Conservation (phyloP, 441 rosid genomes). For the Eugenia klotzschiana region DNA sequence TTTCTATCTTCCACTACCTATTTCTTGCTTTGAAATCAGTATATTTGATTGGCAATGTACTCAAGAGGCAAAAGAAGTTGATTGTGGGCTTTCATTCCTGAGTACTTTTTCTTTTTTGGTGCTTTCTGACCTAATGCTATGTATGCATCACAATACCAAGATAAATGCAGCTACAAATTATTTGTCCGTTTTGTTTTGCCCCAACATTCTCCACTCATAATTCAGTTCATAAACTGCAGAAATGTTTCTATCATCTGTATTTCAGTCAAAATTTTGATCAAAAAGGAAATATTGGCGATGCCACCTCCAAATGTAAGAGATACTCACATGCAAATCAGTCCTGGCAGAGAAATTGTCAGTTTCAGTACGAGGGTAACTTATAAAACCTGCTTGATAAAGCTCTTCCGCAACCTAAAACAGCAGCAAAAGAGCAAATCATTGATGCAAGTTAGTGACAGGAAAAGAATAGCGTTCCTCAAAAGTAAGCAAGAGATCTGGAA, state of each 20-base stretch:
- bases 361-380: slow-evolving; percentile 98
- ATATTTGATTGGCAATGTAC: background rate
- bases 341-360: slow-evolving; percentile 74
- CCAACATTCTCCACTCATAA: background rate
- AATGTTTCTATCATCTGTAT: background rate
- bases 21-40: background rate
- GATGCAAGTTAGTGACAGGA: background rate
- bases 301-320: background rate
- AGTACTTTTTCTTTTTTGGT: background rate
- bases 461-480: background rate
- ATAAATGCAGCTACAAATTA: background rate
- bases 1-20: background rate
- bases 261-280: background rate
- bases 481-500: background rate
- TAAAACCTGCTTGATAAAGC: slow-evolving; percentile 87
- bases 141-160: background rate
- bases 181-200: background rate
- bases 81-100: background rate
- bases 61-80: background rate
- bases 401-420: slow-evolving; percentile 81
- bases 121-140: background rate
- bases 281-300: background rate
- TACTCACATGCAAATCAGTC: slow-evolving; percentile 85
- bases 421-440: background rate
- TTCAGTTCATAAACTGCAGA: background rate